Evolutionary conservation across 768 basidiomycete species (phyloP), one percentile per base, ranked within the genome.

Genomic region (Serendipita vermifera): DNA sequence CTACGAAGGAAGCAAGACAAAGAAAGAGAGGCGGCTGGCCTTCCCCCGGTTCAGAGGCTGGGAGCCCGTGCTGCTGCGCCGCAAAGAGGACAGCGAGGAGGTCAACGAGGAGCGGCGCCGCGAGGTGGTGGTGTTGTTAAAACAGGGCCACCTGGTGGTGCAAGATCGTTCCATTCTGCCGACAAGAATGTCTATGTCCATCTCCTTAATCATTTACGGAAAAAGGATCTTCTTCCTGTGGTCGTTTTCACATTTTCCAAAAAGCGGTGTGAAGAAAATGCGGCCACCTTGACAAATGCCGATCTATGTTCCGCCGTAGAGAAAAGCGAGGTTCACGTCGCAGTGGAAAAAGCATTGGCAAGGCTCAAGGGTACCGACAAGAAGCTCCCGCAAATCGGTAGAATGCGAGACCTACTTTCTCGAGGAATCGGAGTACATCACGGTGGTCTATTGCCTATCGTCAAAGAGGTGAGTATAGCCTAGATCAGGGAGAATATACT

Each of bases 241-340:
- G 96, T 99, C 31, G 80, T 96, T 27, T 99, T 99, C 70, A 93
- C 94, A 0, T 84, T 99, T 62, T 96, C 91, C 27, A 99, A 99
- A 74, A 93, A 92, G 68, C 75, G 80, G 55, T 99, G 96, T 65
- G 96, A 99, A 70, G 96, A 98, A 70, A 89, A 99, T 65, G 96
- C 96, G 3, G 77, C 75, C 6, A 96, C 88, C 2, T 70, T 99
- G 56, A 85, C 82, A 1, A 92, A 93, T 67, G 75, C 81, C 31
- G 92, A 99, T 69, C 72, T 99, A 33, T 92, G 86, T 63, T 81
- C 80, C 5, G 80, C 90, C 1, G 81, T 82, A 46, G 96, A 99
- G 71, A 97, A 92, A 75, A 97, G 93, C 63, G 91, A 97, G 70
- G 85, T 98, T 7, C 96, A 99, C 68, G 79, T 98, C 54, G 84